A percentile compares a stretch with the other conserved stretches of the same genome.
Conservation (phyloP, 208 protist species). For the Trypanosoma avium region DNA sequence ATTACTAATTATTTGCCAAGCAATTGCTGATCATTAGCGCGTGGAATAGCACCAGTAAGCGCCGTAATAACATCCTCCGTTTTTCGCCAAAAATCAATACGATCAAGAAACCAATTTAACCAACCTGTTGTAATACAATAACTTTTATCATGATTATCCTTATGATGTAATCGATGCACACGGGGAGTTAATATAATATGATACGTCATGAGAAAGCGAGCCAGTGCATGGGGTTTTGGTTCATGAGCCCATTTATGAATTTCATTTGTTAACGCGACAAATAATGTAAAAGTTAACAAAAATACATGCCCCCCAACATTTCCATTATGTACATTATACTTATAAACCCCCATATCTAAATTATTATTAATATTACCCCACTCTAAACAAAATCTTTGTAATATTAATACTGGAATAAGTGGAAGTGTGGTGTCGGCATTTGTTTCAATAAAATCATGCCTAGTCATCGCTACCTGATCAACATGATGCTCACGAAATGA, state of each 20-base stretch:
- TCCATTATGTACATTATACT: conserved; percentile 49
- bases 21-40: conserved; percentile 78
- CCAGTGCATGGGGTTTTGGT: conserved; percentile 52
- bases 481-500: conserved; percentile 96
- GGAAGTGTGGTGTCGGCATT: conserved; percentile 94
- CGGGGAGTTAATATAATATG: conserved; percentile 83
- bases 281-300: conserved; percentile 69
- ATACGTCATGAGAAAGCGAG: conserved; percentile 65
- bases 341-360: no score
- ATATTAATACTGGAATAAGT: conserved; percentile 69
- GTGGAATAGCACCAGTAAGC: conserved; percentile 78
- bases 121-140: conserved; percentile 97
- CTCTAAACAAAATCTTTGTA: conserved; percentile 39
- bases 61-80: conserved; percentile 77
- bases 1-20: conserved; percentile 81
- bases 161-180: conserved; percentile 90
- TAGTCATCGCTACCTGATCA: conserved; percentile 88
- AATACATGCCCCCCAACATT: conserved; percentile 77
- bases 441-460: conserved; percentile 94
- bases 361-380: conserved; percentile 30
- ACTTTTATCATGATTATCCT: conserved; percentile 86
- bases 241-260: conserved; percentile 95
- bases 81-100: conserved; percentile 88
- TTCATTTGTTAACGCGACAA: conserved; percentile 91
- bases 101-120: conserved; percentile 89